A percentile compares a stretch with the other conserved stretches of the same genome.
Conservation (phyloP, 23 red algal species). For the Gracilaria vermiculophylla region DNA sequence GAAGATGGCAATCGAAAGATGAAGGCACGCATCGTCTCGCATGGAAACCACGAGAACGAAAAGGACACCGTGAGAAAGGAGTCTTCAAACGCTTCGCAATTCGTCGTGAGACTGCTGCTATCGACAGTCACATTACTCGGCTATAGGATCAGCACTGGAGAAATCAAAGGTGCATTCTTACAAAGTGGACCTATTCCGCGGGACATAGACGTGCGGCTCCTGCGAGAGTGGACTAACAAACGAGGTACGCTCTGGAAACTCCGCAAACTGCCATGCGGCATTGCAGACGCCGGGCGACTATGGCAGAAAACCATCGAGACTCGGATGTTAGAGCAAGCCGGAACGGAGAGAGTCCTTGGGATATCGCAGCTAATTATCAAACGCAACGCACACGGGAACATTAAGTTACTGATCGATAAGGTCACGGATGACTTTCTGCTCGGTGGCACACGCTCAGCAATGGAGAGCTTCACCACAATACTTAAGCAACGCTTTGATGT, state of each 20-base stretch:
- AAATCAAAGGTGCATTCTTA: slow-evolving; percentile 3
- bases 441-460: not conserved
- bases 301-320: not conserved
- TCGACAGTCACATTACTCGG: not conserved
- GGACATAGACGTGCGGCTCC: not conserved
- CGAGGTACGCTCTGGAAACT: not conserved
- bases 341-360: not conserved
- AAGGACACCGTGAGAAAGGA: slow-evolving; percentile 11
- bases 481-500: not conserved
- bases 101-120: not conserved
- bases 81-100: not conserved
- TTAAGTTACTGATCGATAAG: not conserved
- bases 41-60: slow-evolving; percentile 13
- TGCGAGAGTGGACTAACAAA: not conserved
- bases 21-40: slow-evolving; percentile 14
- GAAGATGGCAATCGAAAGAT: not conserved
- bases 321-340: not conserved
- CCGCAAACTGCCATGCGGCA: slow-evolving; percentile 5
- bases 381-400: not conserved
- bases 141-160: not conserved
- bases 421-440: slow-evolving; percentile 3
- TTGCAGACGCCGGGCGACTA: slow-evolving; percentile 12
- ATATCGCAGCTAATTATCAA: not conserved
- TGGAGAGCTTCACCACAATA: not conserved
- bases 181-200: slow-evolving; percentile 28